Conservation (phyloP, 176 grass and related monocot species). For the Leersia perrieri region DNA sequence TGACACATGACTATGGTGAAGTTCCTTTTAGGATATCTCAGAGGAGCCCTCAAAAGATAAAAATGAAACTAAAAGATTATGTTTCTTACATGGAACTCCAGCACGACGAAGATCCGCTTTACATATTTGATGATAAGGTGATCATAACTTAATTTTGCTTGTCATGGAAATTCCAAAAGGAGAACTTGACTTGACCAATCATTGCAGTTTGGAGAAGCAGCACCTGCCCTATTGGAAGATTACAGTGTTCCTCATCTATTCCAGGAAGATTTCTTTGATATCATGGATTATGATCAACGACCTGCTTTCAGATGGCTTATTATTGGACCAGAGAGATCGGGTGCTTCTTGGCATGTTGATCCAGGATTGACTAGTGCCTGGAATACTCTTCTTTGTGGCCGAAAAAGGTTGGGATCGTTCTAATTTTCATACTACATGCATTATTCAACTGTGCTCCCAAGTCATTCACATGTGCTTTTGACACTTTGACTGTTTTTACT, state of each 20-base stretch:
- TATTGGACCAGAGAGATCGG: slow-evolving; percentile 92
- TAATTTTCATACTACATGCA: neutral
- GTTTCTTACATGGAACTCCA: slow-evolving; percentile 90
- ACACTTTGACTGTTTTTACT: neutral
- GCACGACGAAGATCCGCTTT: slow-evolving; percentile 97
- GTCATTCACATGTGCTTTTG: neutral
- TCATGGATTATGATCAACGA: slow-evolving; percentile 72
- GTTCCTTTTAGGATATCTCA: slow-evolving; percentile 87
- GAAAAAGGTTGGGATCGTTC: slow-evolving; percentile 61
- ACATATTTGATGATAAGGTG: slow-evolving; percentile 98
- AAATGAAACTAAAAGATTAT: slow-evolving; percentile 95
- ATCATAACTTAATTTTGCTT: slow-evolving; percentile 14
- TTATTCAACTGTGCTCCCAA: neutral
- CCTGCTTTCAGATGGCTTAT: slow-evolving; percentile 97
- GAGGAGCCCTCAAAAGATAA: slow-evolving; percentile 80
- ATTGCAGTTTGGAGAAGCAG: slow-evolving; percentile 85
- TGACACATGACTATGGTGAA: slow-evolving; percentile 62
- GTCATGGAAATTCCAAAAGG: neutral
- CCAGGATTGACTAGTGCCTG: slow-evolving; percentile 90
- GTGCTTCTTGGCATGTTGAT: slow-evolving; percentile 99
- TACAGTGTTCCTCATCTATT: slow-evolving; percentile 86
- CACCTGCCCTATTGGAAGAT: slow-evolving; percentile 74
- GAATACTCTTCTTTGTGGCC: slow-evolving; percentile 95
- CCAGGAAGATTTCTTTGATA: slow-evolving; percentile 85
- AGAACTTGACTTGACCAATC: slow-evolving; percentile 16